Evolutionary conservation across 1,139 yeast genomes (phyloP), one percentile per base, ranked within the genome.

Genomic region (Nakaseomyces uthaithaninus): DNA sequence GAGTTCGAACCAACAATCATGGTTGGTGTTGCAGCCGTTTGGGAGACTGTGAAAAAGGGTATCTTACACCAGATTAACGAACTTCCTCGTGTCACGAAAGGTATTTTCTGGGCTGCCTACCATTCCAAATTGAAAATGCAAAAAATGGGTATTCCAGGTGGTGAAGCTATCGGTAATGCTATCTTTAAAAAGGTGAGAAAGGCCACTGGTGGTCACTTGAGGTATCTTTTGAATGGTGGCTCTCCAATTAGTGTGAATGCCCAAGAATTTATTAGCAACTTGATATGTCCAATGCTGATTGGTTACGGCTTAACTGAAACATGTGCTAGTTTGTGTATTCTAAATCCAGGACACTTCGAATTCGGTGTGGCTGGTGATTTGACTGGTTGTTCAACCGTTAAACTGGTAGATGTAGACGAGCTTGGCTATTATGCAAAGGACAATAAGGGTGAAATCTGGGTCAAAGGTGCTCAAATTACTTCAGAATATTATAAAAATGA

Each of bases 21-120:
- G 95, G 96, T 87, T 50, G 98, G 96, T 62, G 98, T 93, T 45
- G 97, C 97, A 15, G 95, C 98, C 2, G 97, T 91, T 44, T 91
- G 96, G 95, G 99, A 91, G 69, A 74, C 82, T 25, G 89, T 91
- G 46, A 81, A 93, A 65, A 91, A 91, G 69, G 99, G 98, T 41
- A 83, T 91, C 45, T 52, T 85, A 48, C 74, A 76, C 42, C 89
- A 87, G 66, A 74, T 93, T 47, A 69, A 71, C 52, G 74, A 76
- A 54, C 72, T 73, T 54, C 83, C 95, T 12, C 56, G 76, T 17
- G 52, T 81, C 27, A 71, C 75, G 33, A 95, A 86, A 65, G 83
- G 75, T 62, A 55, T 91, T 37, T 93, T 91, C 63, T 93, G 98
- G 98, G 71, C 77, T 27, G 93, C 95, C 9, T 87, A 70, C 65